Evolutionary conservation across 495 filamentous ascomycete genomes (phyloP).

Genomic region (Lasiosphaeriaceae sp.): DNA sequence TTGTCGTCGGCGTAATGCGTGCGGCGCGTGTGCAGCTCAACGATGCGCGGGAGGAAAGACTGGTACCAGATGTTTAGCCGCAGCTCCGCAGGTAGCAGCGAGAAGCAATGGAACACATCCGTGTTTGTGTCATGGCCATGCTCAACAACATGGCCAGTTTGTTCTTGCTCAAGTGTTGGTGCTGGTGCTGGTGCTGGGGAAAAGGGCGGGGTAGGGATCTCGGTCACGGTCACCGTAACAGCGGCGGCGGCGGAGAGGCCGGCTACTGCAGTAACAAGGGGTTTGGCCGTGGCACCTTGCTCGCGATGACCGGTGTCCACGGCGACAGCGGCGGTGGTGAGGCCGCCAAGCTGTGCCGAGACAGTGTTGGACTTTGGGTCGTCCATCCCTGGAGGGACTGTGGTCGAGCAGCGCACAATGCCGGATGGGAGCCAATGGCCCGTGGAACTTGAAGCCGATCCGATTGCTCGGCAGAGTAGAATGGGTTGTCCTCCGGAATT

Average conservation of each 20-base stretch:
- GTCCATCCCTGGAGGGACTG: too few species aligned
- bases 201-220: constrained; percentile 5
- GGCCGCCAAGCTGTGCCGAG: too few species aligned
- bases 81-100: constrained; percentile 33
- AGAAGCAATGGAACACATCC: constrained; percentile 23
- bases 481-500: too few species aligned
- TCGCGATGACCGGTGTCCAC: too few species aligned
- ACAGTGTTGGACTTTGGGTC: too few species aligned
- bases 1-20: constrained; percentile 25
- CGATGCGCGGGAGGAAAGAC: constrained; percentile 28
- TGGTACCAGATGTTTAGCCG: constrained; percentile 33
- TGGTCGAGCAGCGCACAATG: too few species aligned
- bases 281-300: too few species aligned
- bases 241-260: background rate
- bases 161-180: background rate
- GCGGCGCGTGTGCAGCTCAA: constrained; percentile 30
- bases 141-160: background rate
- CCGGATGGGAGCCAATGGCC: too few species aligned
- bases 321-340: too few species aligned
- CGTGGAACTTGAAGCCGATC: too few species aligned
- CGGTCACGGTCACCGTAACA: constrained; percentile 1
- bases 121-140: background rate
- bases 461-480: too few species aligned
- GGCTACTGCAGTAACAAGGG: background rate
- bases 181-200: background rate